Conservation (phyloP, 495 filamentous ascomycete species). For the Xylaria scruposa region DNA sequence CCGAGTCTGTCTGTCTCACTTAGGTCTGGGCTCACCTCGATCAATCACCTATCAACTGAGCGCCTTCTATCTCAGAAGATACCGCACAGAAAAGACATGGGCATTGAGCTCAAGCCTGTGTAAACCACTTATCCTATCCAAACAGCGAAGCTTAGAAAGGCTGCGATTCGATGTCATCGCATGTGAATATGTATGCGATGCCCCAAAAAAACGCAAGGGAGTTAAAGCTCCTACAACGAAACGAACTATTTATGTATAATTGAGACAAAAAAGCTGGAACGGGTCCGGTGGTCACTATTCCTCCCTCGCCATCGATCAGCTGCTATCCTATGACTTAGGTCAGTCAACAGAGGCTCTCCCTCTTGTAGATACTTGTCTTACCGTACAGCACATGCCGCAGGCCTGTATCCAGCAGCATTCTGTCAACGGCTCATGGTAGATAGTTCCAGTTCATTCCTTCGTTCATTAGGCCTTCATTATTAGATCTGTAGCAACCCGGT, state of each 20-base stretch:
- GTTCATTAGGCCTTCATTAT: background rate
- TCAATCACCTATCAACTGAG: no score
- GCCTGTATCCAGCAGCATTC: background rate
- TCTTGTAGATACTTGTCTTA: background rate
- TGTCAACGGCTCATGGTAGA: background rate
- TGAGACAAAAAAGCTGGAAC: background rate
- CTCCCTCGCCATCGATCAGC: background rate
- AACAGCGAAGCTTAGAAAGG: background rate
- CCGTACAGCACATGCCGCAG: background rate
- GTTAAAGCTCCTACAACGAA: background rate
- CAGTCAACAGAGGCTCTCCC: background rate
- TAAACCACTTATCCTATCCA: background rate
- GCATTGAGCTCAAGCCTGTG: background rate
- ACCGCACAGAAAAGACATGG: no score
- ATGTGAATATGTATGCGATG: background rate
- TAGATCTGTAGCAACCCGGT: background rate
- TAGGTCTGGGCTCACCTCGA: background rate
- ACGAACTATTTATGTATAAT: no score
- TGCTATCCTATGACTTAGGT: background rate
- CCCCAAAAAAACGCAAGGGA: conserved; percentile 12
- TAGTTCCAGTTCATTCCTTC: background rate
- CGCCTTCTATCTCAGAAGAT: no score
- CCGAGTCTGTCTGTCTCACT: background rate
- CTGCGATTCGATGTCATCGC: background rate
- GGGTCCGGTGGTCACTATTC: background rate